Conservation (phyloP, 441 rosid genomes). For the Melastoma candidum region DNA sequence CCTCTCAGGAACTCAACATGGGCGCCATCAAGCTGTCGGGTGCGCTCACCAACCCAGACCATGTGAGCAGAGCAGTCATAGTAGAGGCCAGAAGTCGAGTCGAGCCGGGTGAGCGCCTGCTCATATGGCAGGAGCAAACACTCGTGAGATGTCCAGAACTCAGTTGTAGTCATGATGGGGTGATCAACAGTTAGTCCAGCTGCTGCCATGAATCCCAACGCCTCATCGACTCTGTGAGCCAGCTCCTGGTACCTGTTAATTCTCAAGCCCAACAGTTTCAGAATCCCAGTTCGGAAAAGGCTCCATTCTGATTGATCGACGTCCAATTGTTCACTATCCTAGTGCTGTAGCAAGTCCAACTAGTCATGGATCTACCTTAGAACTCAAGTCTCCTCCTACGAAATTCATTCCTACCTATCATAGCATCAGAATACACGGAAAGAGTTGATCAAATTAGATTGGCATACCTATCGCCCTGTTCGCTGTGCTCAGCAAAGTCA, state of each 20-base stretch:
- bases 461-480: conserved; percentile 86
- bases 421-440: too few relatives aligned
- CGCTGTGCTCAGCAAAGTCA: conserved; percentile 82
- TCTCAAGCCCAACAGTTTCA: too few relatives aligned
- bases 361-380: too few relatives aligned
- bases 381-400: too few relatives aligned
- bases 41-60: conserved; percentile 90
- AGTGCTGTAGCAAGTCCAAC: too few relatives aligned
- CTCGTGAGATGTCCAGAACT: conserved; percentile 96
- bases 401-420: too few relatives aligned
- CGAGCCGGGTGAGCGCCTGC: conserved; percentile 83
- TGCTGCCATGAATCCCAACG: conserved; percentile 93
- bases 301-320: too few relatives aligned
- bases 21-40: conserved; percentile 93
- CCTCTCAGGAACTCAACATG: conserved; percentile 93
- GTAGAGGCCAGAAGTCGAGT: conserved; percentile 88
- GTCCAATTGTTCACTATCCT: too few relatives aligned
- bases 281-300: too few relatives aligned
- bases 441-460: not conserved
- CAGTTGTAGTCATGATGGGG: conserved; percentile 87
- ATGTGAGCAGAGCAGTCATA: conserved; percentile 97
- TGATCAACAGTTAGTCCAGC: conserved; percentile 93
- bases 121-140: conserved; percentile 93
- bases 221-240: conserved; percentile 88
- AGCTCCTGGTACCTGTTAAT: conserved; percentile 75